Conservation (phyloP, 768 basidiomycete genomes). For the Tremella fuciformis region DNA sequence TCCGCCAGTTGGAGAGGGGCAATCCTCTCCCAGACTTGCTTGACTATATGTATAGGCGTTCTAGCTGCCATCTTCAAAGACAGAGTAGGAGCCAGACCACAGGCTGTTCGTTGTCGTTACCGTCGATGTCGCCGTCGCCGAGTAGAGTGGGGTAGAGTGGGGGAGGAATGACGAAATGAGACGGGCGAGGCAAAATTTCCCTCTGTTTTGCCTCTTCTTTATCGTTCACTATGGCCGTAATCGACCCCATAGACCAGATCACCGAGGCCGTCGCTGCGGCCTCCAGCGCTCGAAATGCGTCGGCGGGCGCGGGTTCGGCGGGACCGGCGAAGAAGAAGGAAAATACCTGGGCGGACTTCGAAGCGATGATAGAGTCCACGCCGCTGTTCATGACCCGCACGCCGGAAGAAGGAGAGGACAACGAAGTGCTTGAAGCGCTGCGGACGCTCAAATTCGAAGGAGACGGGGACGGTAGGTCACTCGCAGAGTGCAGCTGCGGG, state of each 20-base stretch:
- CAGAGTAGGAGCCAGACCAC: too few species aligned
- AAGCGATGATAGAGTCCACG: constrained; percentile 59
- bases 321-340: constrained; percentile 26
- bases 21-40: constrained; percentile 56
- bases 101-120: too few species aligned
- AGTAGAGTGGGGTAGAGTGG: not conserved
- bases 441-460: constrained; percentile 85
- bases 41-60: constrained; percentile 41
- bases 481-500: not conserved
- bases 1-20: constrained; percentile 83
- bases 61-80: constrained; percentile 11
- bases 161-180: constrained; percentile 1
- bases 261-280: not conserved
- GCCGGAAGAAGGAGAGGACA: constrained; percentile 66
- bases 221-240: too few species aligned
- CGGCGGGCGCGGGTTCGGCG: not conserved
- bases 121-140: not conserved
- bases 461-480: constrained; percentile 81
- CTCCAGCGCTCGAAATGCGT: not conserved
- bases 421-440: constrained; percentile 71
- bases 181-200: not conserved
- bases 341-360: constrained; percentile 39
- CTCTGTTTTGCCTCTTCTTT: too few species aligned
- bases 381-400: constrained; percentile 92
- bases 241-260: not conserved